Percentiles rank a stretch among this genome's conserved stretches.
Evolutionary conservation across 805 yeast genomes (phyloP).

Genomic region (Zygosaccharomyces pseudorouxii): DNA sequence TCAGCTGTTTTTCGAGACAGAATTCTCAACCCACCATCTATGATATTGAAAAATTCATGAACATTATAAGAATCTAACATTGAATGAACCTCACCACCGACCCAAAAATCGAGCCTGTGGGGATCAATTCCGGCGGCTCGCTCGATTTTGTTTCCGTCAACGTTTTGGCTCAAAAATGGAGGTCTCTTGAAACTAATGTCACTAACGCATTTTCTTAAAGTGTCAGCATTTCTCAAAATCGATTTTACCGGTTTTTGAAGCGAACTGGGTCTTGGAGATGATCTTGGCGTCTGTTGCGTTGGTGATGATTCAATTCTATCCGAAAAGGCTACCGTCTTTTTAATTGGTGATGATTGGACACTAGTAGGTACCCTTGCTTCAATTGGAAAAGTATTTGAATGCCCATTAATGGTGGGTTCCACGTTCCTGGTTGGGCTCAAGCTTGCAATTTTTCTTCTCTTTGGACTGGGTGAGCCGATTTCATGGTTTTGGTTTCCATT

Average conservation of each 20-base stretch:
- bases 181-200: constrained; percentile 4
- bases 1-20: constrained; percentile 10
- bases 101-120: constrained; percentile 24
- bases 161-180: neutral
- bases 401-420: neutral
- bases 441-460: constrained; percentile 16
- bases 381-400: neutral
- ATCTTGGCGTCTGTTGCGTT: constrained; percentile 11
- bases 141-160: neutral
- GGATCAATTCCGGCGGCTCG: constrained; percentile 8
- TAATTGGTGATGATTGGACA: constrained; percentile 19
- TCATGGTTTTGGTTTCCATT: neutral
- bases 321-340: constrained; percentile 31
- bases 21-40: constrained; percentile 27
- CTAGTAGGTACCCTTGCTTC: neutral
- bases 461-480: constrained; percentile 24
- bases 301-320: constrained; percentile 30
- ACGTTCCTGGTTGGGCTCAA: constrained; percentile 7
- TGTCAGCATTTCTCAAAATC: constrained; percentile 20
- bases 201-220: constrained; percentile 1
- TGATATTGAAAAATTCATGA: constrained; percentile 21
- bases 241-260: constrained; percentile 26
- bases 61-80: constrained; percentile 18
- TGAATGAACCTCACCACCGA: constrained; percentile 29
- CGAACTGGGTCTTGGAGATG: constrained; percentile 23